These are phyloP conservation scores for Fusarium sp. DNA, from an alignment of 2,329 filamentous ascomycete species.

Conservation along the genomic window DNA sequence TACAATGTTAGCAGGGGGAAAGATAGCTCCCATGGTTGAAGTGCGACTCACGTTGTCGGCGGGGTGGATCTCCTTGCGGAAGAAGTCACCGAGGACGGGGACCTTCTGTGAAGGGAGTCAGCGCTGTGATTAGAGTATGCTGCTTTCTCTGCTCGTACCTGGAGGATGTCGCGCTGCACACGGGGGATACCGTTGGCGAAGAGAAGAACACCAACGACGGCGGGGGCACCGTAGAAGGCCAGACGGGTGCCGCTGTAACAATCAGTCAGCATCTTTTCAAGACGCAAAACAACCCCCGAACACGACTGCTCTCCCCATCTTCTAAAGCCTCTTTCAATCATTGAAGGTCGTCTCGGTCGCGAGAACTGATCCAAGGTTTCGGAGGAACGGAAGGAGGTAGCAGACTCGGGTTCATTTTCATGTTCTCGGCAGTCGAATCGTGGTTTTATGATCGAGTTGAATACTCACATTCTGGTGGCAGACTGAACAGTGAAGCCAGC, in stretches of 20 bases:
- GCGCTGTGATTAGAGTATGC: neutral
- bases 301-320: neutral
- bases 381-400: slow-evolving; percentile 39
- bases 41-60: slow-evolving; percentile 71
- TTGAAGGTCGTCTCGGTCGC: neutral
- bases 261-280: slow-evolving; percentile 25
- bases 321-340: neutral
- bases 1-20: slow-evolving; percentile 36
- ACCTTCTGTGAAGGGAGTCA: slow-evolving; percentile 61
- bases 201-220: slow-evolving; percentile 69
- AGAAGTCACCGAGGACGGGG: slow-evolving; percentile 65
- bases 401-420: slow-evolving; percentile 17
- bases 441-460: neutral
- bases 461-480: slow-evolving; percentile 64
- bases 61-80: slow-evolving; percentile 65
- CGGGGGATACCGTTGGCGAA: slow-evolving; percentile 72
- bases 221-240: slow-evolving; percentile 68
- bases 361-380: slow-evolving; percentile 16
- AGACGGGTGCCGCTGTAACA: slow-evolving; percentile 62
- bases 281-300: neutral
- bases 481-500: slow-evolving; percentile 64
- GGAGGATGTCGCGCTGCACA: slow-evolving; percentile 70
- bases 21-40: neutral
- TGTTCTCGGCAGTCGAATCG: slow-evolving; percentile 8
- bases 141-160: slow-evolving; percentile 54